These are phyloP conservation scores for Penicillium crystallinum DNA, from an alignment of 495 filamentous ascomycete species.

Conservation along the genomic window DNA sequence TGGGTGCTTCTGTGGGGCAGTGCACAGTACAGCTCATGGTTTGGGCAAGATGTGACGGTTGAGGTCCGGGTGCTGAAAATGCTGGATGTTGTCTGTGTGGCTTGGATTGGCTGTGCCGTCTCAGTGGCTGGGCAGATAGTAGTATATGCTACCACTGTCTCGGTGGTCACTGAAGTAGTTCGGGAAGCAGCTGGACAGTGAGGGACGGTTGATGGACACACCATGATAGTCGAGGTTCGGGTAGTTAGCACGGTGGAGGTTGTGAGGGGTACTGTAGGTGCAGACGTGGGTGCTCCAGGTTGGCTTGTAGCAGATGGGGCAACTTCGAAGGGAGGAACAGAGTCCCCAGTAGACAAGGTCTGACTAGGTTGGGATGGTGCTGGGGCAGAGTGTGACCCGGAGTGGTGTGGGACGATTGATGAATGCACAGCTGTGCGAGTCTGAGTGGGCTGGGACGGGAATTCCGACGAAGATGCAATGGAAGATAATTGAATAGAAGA, in stretches of 20 bases:
- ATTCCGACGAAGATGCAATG: neutral
- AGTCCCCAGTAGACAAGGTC: neutral
- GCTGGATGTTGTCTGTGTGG: neutral
- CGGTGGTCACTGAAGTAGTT: conserved; percentile 14
- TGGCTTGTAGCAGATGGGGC: neutral
- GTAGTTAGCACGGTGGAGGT: conserved; percentile 35
- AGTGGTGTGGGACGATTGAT: neutral
- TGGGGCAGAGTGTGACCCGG: neutral
- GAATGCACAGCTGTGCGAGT: neutral
- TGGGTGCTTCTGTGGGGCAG: neutral
- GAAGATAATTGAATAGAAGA: neutral
- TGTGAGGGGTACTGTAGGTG: conserved; percentile 1
- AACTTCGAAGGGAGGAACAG: neutral
- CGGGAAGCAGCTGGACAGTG: conserved; percentile 17
- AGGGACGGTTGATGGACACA: conserved; percentile 21
- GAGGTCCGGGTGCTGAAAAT: neutral
- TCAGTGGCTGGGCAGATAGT: neutral
- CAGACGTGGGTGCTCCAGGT: neutral
- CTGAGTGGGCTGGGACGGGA: neutral
- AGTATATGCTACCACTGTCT: conserved; percentile 7
- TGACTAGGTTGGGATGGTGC: neutral
- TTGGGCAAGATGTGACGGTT: neutral
- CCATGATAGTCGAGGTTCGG: conserved; percentile 26
- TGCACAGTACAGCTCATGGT: neutral
- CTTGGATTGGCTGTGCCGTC: neutral